Evolutionary conservation across 257 asterid genomes (phyloP).

Genomic region (Fraxinus cuspidata): DNA sequence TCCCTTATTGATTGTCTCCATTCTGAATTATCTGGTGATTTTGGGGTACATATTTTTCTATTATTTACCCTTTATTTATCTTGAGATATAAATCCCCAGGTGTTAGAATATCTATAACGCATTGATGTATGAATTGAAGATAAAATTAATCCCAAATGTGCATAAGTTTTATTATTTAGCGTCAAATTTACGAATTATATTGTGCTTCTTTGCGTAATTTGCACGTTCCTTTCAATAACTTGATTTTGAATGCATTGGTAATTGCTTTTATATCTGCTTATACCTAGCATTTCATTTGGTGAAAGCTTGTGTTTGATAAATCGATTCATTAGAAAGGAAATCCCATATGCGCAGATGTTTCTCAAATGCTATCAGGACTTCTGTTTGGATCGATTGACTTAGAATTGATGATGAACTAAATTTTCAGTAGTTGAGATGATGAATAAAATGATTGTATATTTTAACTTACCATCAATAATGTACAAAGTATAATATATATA

Average conservation of each 20-base stretch:
- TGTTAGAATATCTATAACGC: no score
- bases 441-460: no score
- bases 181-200: not conserved
- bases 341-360: not conserved
- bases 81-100: not conserved
- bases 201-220: not conserved
- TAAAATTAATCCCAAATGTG: not conserved
- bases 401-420: no score
- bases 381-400: not conserved
- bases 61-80: not conserved
- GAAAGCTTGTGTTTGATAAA: no score
- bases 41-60: slow-evolving; percentile 45
- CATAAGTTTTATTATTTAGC: not conserved
- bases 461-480: no score
- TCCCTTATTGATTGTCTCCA: slow-evolving; percentile 53
- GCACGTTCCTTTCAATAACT: not conserved
- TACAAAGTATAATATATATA: no score
- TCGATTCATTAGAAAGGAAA: not conserved
- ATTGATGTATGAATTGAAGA: not conserved
- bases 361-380: not conserved
- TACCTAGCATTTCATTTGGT: not conserved
- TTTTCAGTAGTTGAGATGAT: no score
- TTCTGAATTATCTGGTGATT: slow-evolving; percentile 77
- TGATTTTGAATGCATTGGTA: not conserved
- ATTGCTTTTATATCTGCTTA: not conserved